Evolutionary conservation across 176 grass and related monocot genomes (phyloP).

Genomic region (Oryza nivara): DNA sequence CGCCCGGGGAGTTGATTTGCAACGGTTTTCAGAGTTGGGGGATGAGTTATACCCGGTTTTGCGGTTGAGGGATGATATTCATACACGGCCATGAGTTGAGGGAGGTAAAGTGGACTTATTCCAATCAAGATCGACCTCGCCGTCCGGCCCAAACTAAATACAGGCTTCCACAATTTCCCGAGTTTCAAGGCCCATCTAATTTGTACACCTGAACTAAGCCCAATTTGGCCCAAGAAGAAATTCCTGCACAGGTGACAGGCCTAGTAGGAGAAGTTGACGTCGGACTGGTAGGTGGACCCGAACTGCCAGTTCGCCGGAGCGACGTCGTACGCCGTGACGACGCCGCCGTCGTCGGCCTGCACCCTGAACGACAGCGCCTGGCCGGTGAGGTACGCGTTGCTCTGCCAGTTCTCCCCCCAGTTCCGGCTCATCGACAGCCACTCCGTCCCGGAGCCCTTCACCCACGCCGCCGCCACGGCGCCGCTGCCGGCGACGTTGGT

Average conservation of each 20-base stretch:
- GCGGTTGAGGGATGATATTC: too few species aligned
- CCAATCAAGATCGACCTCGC: not conserved
- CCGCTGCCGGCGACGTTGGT: constrained; percentile 64
- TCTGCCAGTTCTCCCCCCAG: constrained; percentile 72
- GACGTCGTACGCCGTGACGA: constrained; percentile 29
- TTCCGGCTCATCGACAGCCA: constrained; percentile 64
- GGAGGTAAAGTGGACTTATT: too few species aligned
- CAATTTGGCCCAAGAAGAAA: not conserved
- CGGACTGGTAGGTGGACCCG: constrained; percentile 43
- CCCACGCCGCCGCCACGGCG: constrained; percentile 46
- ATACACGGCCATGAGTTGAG: too few species aligned
- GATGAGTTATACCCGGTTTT: too few species aligned
- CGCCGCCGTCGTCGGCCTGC: constrained; percentile 51
- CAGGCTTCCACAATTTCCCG: not conserved
- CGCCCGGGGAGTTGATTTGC: too few species aligned
- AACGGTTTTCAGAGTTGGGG: too few species aligned
- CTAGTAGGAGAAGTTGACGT: constrained; percentile 35
- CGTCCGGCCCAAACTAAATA: not conserved
- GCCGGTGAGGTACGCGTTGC: constrained; percentile 45
- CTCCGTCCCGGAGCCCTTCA: constrained; percentile 42
- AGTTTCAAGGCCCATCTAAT: not conserved
- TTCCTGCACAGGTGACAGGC: too few species aligned
- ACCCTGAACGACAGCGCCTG: constrained; percentile 56
- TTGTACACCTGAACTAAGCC: not conserved
- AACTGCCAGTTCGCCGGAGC: constrained; percentile 61